Conservation (phyloP, 768 basidiomycete genomes). For the Amanita rubescens region DNA sequence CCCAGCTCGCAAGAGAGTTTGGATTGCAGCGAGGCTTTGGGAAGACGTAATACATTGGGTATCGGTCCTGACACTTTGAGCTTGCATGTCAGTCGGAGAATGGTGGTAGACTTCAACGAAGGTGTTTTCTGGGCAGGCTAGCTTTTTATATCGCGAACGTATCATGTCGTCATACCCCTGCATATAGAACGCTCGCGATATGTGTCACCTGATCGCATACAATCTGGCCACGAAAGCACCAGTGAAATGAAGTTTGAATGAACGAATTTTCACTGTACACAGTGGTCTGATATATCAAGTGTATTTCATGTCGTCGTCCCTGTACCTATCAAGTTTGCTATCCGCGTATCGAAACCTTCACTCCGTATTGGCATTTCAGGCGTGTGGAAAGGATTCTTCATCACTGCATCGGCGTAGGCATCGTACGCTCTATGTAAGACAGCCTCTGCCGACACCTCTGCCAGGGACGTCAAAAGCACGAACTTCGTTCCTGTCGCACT, state of each 20-base stretch:
- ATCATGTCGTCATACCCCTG: conserved; percentile 4
- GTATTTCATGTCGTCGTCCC: conserved; percentile 22
- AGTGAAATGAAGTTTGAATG: neutral
- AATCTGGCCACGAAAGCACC: neutral
- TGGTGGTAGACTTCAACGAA: neutral
- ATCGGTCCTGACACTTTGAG: conserved; percentile 26
- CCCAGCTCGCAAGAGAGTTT: conserved; percentile 66
- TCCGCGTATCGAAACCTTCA: conserved; percentile 77
- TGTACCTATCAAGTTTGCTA: conserved; percentile 51
- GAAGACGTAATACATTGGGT: conserved; percentile 41
- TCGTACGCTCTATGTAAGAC: conserved; percentile 86
- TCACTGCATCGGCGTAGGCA: conserved; percentile 88
- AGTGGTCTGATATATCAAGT: neutral
- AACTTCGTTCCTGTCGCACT: conserved; percentile 79
- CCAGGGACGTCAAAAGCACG: conserved; percentile 79
- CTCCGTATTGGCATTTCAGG: conserved; percentile 98
- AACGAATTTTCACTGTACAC: neutral
- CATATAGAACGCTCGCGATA: neutral
- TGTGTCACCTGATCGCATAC: neutral
- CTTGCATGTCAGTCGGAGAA: conserved; percentile 21
- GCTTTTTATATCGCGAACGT: neutral
- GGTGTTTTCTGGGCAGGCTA: neutral
- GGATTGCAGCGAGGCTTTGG: conserved; percentile 63
- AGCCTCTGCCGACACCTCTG: conserved; percentile 60
- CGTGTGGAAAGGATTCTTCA: conserved; percentile 99